These are phyloP conservation scores for Exidia glandulosa DNA, from an alignment of 768 basidiomycete species.

Conservation along the genomic window DNA sequence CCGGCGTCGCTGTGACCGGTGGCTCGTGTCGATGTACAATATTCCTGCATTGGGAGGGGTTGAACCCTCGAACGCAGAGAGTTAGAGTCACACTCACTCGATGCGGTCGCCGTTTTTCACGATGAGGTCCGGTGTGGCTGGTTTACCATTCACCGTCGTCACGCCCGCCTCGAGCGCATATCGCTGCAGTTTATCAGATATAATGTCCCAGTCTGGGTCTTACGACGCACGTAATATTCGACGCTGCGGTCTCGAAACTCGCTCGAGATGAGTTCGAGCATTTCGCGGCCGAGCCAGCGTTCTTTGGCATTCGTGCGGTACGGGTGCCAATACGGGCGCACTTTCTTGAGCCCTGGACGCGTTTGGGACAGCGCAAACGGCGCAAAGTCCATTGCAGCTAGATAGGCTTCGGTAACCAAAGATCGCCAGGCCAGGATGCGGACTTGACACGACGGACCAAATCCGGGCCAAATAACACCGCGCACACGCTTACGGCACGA, in stretches of 20 bases:
- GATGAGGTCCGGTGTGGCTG: conserved; percentile 69
- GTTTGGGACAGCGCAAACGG: not conserved
- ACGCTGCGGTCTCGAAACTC: conserved; percentile 90
- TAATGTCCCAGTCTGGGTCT: not conserved
- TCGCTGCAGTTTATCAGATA: conserved; percentile 24
- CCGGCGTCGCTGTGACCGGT: conserved; percentile 74
- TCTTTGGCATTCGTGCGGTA: conserved; percentile 89
- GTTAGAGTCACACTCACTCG: conserved; percentile 43
- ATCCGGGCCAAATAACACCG: no score
- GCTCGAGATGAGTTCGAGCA: conserved; percentile 85
- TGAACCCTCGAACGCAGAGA: conserved; percentile 1
- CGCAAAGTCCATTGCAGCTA: no score
- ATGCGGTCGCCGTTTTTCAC: conserved; percentile 82
- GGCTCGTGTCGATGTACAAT: conserved; percentile 96
- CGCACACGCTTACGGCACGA: no score
- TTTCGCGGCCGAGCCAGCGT: conserved; percentile 78
- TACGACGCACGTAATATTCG: conserved; percentile 81
- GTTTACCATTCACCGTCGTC: conserved; percentile 87
- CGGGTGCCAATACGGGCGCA: conserved; percentile 85
- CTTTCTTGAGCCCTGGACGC: conserved; percentile 54
- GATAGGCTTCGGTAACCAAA: no score
- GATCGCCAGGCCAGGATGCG: no score
- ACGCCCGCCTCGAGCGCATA: conserved; percentile 84
- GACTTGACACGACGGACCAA: no score
- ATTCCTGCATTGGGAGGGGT: conserved; percentile 41